Base-by-base conservation (phyloP, 2,329 filamentous ascomycete species). In the Hortaea werneckii region DNA sequence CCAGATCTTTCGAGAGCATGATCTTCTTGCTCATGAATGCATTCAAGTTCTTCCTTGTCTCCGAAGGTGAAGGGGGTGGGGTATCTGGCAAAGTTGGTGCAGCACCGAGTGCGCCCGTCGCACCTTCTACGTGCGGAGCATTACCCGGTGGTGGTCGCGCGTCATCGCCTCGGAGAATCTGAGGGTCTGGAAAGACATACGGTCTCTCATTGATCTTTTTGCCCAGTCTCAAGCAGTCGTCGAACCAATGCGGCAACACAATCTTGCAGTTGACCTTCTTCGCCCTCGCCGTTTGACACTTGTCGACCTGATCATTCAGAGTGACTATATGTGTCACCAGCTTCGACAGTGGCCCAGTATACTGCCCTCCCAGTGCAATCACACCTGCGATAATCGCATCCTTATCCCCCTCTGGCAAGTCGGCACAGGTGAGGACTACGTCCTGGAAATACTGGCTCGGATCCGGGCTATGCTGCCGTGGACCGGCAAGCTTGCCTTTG, bases 191-290 rank as follows among this genome's bases (percentile, higher is more conserved):
- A 1, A 96, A 74, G 13, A 79, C 69, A 61, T 98, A 98, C 0
- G 92, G 92, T 5, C 73, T 70, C 63, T 98, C 92, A 55, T 87
- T 84, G 55, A 98, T 95, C 48, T 86, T 81, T 65, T 87, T 89
- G 42, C 90, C 89, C 28, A 98, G 78, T 65, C 86, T 92, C 55
- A 98, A 78, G 66, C 92, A 98, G 63, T 95, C 90, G 57, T 96
- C 90, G 61, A 98, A 95, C 88, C 92, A 96, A 62, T 96, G 92
- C 34, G 92, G 92, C 43, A 98, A 73, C 12, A 98, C 86, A 48
- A 95, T 83, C 65, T 87, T 89, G 65, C 80, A 80, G 45, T 79
- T 80, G 44, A 86, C 71, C 2, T 76, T 76, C 64, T 82, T 94
- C 6, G 75, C 69, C 38, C 72, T 53, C 1, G 82, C 83, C 44